Conservation (phyloP, 1,284 basidiomycete species). For the Ustilago vetiveriae region DNA sequence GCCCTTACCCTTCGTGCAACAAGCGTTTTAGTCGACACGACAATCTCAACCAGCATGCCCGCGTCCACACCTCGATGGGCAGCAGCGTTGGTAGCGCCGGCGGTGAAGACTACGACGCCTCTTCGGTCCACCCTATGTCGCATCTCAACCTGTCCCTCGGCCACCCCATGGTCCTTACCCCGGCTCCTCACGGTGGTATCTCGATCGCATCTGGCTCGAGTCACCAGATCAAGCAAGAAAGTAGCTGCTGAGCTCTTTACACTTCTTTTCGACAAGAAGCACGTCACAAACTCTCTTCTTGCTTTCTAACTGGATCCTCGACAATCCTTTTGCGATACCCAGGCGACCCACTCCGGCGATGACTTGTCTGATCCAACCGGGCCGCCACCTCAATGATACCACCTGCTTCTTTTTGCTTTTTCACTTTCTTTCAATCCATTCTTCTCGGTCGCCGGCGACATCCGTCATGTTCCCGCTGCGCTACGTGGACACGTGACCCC, state of each 20-base stretch:
- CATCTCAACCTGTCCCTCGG: conserved; percentile 24
- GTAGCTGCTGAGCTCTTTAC: conserved; percentile 3
- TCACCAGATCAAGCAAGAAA: conserved; percentile 42
- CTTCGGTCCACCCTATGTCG: conserved; percentile 33
- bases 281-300: conserved; percentile 13
- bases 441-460: neutral
- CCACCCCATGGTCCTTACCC: conserved; percentile 42
- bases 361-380: neutral
- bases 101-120: conserved; percentile 30
- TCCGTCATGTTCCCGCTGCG: conserved; percentile 5
- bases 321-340: conserved; percentile 38
- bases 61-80: conserved; percentile 53
- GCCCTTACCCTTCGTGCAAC: conserved; percentile 56
- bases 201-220: conserved; percentile 33
- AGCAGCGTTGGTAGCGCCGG: conserved; percentile 12
- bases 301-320: conserved; percentile 27
- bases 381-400: conserved; percentile 33
- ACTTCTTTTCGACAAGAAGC: conserved; percentile 5
- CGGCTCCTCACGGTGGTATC: conserved; percentile 32
- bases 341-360: conserved; percentile 3
- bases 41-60: conserved; percentile 64
- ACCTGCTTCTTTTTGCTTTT: conserved; percentile 23
- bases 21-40: conserved; percentile 63
- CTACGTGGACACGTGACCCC: conserved; percentile 8
- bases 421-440: conserved; percentile 3